Conservation (phyloP, 345 rosid genomes). For the Anastatica hierochuntica region DNA sequence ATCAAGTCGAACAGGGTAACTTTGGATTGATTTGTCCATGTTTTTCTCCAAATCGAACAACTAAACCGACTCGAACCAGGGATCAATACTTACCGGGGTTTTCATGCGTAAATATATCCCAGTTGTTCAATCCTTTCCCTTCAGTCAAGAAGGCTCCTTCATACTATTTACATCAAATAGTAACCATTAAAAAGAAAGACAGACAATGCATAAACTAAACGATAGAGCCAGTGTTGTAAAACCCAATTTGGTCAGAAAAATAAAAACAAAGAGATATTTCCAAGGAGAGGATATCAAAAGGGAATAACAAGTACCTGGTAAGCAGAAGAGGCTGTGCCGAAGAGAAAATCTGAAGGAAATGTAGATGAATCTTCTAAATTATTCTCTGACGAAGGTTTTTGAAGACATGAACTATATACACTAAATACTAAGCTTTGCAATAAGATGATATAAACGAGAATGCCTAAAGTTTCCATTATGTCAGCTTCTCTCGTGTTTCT, state of each 20-base stretch:
- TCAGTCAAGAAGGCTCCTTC: conserved; percentile 48
- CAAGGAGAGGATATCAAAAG: background rate
- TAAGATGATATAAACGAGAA: background rate
- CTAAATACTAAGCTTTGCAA: background rate
- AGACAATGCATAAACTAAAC: too few species aligned
- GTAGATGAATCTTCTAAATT: conserved; percentile 1
- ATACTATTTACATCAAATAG: conserved; percentile 21
- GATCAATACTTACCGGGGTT: conserved; percentile 12
- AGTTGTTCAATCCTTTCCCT: conserved; percentile 49
- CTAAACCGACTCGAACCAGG: background rate
- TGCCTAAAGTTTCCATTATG: background rate
- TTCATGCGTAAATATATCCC: conserved; percentile 43
- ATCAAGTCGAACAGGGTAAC: too few species aligned
- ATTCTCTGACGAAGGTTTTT: background rate
- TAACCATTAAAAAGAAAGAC: background rate
- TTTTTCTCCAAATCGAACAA: background rate
- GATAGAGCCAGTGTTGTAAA: too few species aligned
- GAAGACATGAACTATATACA: background rate
- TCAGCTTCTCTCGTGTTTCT: background rate
- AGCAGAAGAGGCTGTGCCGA: conserved; percentile 76
- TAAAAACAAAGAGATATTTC: too few species aligned
- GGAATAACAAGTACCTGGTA: conserved; percentile 44
- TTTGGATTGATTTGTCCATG: too few species aligned
- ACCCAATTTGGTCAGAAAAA: too few species aligned
- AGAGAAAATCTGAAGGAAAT: conserved; percentile 37